Conservation (phyloP, 495 filamentous ascomycete species). For the Cetradonia linearis region DNA sequence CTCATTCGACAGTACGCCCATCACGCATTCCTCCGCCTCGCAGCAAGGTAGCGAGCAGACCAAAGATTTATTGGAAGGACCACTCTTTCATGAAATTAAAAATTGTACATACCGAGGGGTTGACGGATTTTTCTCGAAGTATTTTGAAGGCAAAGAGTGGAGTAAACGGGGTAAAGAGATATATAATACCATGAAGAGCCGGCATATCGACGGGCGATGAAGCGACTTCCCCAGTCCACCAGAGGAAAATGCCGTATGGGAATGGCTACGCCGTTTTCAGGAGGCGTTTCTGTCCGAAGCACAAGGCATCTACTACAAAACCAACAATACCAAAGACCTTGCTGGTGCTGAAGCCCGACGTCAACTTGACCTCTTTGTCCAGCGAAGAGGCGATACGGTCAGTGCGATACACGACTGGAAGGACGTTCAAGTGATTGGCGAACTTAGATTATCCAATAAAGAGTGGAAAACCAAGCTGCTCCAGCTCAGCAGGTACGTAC, state of each 20-base stretch:
- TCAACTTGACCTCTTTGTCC: not conserved
- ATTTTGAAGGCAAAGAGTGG: not conserved
- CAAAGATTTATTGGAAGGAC: too few species aligned
- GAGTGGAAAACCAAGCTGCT: constrained; percentile 7
- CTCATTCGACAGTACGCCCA: constrained; percentile 22
- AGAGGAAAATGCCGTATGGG: not conserved
- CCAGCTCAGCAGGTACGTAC: constrained; percentile 18
- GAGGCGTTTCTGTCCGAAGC: constrained; percentile 2
- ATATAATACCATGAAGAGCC: not conserved
- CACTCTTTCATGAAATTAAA: not conserved
- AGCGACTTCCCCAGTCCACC: not conserved
- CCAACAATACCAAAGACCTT: not conserved
- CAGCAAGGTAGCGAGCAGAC: not conserved
- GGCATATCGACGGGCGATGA: not conserved
- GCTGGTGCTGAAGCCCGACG: not conserved
- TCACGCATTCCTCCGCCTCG: constrained; percentile 20
- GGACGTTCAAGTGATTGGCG: not conserved
- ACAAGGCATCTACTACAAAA: constrained; percentile 11
- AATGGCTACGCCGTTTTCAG: not conserved
- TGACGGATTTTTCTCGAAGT: not conserved
- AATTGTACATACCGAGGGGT: not conserved
- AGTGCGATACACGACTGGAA: not conserved
- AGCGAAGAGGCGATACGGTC: not conserved
- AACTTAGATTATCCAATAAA: too few species aligned
- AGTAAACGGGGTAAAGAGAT: not conserved